Base-by-base conservation (phyloP, 78 protist genomes). In the Cavenderia fasciculata region DNA sequence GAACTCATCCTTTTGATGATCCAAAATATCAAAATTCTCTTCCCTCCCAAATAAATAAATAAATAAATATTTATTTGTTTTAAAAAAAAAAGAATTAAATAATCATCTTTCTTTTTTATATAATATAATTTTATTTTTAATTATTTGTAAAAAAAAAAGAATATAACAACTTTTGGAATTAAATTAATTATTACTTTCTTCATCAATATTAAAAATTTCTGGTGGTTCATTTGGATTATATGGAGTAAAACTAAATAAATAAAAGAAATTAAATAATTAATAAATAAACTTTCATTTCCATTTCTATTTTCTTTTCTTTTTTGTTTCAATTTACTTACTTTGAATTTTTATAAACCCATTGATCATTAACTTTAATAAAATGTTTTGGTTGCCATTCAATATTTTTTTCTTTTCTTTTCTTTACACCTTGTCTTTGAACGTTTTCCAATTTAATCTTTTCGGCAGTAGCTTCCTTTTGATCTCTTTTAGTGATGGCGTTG, bases 381-480 rank as follows among this genome's bases (percentile, higher is more conserved):
- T 57, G 78, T 77, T 63, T 78, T 41, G 94, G 94, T 52, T 61
- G 78, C 86, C 82, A 61, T 52, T 43, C 87, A 11, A 49, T 49
- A 66, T 59, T 49, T n/a, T 65, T 29, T 36, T 73, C 92, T 74
- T 85, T 74, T 74, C 79, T 59, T 12, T 78, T 59, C 33, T 29
- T 25, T 2, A 85, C 93, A 27, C 66, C 68, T 27, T 41, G 36
- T 59, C 96, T 75, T 72, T 94, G 96, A 12, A 52, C 86, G 23
- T 69, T 54, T 57, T 94, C 96, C 14, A 94, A 33, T 47, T 21
- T 47, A 41, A 72, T 69, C 84, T 95, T 95, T 38, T 86, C 95
- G 2, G 59, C 43, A 4, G 96, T 96, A 25, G 97, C 97, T 16
- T 70, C 69, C 23, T 76, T 93, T 69, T 87, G 96, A 76, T 94